Conservation (phyloP, 176 grass and related monocot genomes). For the Pharus latifolius region DNA sequence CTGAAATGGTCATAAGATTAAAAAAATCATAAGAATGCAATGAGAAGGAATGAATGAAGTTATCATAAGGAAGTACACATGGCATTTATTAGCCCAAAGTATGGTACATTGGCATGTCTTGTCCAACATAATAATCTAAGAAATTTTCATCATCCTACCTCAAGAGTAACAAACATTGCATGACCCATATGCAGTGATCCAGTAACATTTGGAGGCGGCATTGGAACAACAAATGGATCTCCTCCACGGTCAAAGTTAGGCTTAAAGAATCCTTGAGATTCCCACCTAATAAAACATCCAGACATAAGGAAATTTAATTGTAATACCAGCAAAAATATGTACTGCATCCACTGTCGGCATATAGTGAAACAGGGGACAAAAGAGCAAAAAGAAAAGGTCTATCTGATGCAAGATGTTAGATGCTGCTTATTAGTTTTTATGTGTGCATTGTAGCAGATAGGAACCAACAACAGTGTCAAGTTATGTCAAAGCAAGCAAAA, state of each 20-base stretch:
- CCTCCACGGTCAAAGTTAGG: conserved; percentile 64
- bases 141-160: conserved; percentile 44
- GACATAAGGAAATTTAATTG: neutral
- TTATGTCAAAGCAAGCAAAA: neutral
- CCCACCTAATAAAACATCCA: conserved; percentile 61
- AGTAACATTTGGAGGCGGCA: conserved; percentile 98
- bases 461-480: neutral
- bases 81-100: neutral
- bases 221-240: conserved; percentile 85
- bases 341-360: neutral
- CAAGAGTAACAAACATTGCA: conserved; percentile 99
- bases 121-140: neutral
- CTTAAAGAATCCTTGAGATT: conserved; percentile 89
- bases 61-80: neutral
- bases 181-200: conserved; percentile 97
- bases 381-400: neutral
- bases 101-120: too few species aligned
- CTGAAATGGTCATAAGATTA: neutral
- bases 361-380: neutral
- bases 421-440: neutral
- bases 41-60: neutral
- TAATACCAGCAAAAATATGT: neutral
- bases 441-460: neutral
- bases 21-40: neutral
- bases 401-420: neutral